A percentile compares a stretch with the other conserved stretches of the same genome.
phyloP scores from a whole-genome alignment of 2,329 filamentous ascomycete species.

The Diplodia sapinea region DNA sequence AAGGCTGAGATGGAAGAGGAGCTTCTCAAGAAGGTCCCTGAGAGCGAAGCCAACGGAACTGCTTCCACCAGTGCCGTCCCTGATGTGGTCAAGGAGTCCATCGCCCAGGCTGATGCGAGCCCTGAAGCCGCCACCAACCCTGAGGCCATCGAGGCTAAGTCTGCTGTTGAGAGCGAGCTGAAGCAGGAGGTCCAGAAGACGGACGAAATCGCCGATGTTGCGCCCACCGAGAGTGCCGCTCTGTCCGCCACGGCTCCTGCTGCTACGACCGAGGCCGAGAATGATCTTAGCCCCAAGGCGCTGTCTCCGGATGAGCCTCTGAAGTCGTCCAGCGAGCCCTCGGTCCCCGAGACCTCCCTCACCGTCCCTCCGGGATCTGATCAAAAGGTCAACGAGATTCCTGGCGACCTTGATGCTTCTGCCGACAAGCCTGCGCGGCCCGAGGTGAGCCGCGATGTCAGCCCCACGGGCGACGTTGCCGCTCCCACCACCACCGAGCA shows the following conservation, averaged over 20 bases:
- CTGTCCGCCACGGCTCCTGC: constrained; percentile 44
- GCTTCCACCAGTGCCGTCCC: constrained; percentile 40
- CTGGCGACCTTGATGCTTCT: constrained; percentile 46
- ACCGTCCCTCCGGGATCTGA: constrained; percentile 26
- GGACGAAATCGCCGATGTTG: constrained; percentile 52
- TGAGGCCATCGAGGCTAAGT: constrained; percentile 75
- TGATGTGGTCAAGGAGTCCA: constrained; percentile 53
- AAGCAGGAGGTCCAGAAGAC: constrained; percentile 63
- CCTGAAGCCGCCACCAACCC: constrained; percentile 75
- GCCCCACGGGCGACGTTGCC: constrained; percentile 48
- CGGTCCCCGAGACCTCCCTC: constrained; percentile 24
- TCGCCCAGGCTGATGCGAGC: constrained; percentile 59
- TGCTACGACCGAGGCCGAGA: constrained; percentile 9
- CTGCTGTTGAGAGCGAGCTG: constrained; percentile 74
- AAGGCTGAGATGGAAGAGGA: constrained; percentile 34
- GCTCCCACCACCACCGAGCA: constrained; percentile 39
- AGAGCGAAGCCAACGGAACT: constrained; percentile 35
- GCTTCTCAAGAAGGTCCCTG: constrained; percentile 31
- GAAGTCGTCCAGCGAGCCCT: constrained; percentile 41
- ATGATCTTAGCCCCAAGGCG: constrained; percentile 31
- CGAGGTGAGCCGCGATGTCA: constrained; percentile 49
- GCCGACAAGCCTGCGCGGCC: constrained; percentile 40
- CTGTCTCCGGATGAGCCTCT: constrained; percentile 31
- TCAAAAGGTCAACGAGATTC: background rate
- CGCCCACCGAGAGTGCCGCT: constrained; percentile 49